Conservation (phyloP, 2,329 filamentous ascomycete genomes). For the Cladophialophora psammophila region DNA sequence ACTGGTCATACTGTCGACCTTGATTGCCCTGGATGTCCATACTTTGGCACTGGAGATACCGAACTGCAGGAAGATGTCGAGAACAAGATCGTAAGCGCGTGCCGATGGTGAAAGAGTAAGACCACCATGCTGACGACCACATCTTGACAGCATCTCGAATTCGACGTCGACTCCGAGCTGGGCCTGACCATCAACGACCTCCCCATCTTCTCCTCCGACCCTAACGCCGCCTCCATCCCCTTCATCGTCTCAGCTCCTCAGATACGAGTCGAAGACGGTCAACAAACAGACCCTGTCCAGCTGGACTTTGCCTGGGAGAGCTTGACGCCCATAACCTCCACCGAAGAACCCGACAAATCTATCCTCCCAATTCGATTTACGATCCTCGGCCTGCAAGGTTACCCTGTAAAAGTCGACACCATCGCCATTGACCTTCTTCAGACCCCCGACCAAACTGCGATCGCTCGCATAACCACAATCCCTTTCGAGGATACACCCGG, state of each 20-base stretch:
- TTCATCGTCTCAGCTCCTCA: slow-evolving; percentile 33
- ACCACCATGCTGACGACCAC: slow-evolving; percentile 21
- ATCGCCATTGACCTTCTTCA: slow-evolving; percentile 51
- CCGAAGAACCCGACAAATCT: slow-evolving; percentile 45
- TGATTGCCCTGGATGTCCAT: slow-evolving; percentile 39
- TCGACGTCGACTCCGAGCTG: slow-evolving; percentile 29
- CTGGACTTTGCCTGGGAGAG: slow-evolving; percentile 55
- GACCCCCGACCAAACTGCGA: slow-evolving; percentile 46
- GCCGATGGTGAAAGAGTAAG: neutral
- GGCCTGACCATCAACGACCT: slow-evolving; percentile 37
- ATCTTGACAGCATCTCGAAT: slow-evolving; percentile 35
- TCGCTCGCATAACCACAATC: slow-evolving; percentile 46
- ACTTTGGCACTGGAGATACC: slow-evolving; percentile 27
- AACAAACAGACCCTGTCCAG: slow-evolving; percentile 47
- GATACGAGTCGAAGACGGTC: slow-evolving; percentile 44
- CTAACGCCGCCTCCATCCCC: slow-evolving; percentile 23
- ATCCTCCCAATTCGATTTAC: slow-evolving; percentile 53
- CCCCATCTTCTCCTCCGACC: slow-evolving; percentile 30
- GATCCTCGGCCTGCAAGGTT: slow-evolving; percentile 52
- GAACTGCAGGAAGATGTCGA: slow-evolving; percentile 30
- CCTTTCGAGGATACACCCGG: slow-evolving; percentile 47
- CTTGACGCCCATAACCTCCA: slow-evolving; percentile 41
- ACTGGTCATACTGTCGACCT: slow-evolving; percentile 33
- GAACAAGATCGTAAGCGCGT: slow-evolving; percentile 37
- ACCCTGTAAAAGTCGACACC: slow-evolving; percentile 55